Conservation (phyloP, 352 stramenopile genomes). For the Blastocystis sp. region DNA sequence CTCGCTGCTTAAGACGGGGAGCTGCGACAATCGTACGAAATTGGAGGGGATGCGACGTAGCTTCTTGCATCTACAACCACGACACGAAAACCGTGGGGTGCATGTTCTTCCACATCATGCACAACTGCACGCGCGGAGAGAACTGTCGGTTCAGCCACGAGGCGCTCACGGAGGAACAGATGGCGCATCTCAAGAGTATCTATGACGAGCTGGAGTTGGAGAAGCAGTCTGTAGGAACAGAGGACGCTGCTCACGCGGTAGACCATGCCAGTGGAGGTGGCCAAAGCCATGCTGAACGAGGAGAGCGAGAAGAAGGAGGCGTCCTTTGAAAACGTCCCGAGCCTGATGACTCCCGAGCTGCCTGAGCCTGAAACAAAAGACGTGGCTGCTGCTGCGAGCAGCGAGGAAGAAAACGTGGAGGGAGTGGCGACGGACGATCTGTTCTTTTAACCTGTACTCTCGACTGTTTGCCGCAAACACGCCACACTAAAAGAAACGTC, state of each 20-base stretch:
- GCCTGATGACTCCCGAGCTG: neutral
- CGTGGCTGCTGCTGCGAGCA: too few relatives aligned
- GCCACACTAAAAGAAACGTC: slow-evolving; percentile 54
- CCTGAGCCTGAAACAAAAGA: neutral
- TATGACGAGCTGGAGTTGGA: slow-evolving; percentile 53
- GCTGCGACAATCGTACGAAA: neutral
- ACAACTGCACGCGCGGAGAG: slow-evolving; percentile 39
- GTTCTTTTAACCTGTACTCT: neutral
- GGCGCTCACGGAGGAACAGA: neutral
- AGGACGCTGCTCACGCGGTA: neutral
- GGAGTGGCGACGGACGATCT: too few relatives aligned
- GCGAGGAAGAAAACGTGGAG: too few relatives aligned
- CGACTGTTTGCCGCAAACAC: slow-evolving; percentile 41
- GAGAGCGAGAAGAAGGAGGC: slow-evolving; percentile 26
- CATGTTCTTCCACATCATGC: slow-evolving; percentile 61
- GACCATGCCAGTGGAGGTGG: slow-evolving; percentile 33
- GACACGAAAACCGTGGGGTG: slow-evolving; percentile 59
- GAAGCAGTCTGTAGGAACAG: slow-evolving; percentile 47
- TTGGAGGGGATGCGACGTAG: neutral
- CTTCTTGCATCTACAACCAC: slow-evolving; percentile 39
- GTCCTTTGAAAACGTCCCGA: slow-evolving; percentile 46
- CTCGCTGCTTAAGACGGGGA: slow-evolving; percentile 35
- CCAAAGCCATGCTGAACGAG: slow-evolving; percentile 45
- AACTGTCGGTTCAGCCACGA: slow-evolving; percentile 42
- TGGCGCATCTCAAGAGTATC: slow-evolving; percentile 30